Conservation (phyloP, 208 protist genomes). For the Leishmania braziliensis region DNA sequence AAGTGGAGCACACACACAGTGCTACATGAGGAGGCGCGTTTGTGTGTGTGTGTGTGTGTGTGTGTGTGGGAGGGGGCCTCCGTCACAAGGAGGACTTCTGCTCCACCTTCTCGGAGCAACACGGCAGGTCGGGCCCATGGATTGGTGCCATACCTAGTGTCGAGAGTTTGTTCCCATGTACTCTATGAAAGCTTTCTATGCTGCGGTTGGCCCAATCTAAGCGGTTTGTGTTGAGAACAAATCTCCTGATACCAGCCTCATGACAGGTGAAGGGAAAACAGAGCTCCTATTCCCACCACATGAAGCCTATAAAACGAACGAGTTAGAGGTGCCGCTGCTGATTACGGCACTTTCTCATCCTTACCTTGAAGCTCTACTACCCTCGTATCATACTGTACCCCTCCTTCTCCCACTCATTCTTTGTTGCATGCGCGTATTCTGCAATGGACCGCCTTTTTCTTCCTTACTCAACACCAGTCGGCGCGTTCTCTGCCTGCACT, state of each 20-base stretch:
- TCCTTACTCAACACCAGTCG: not conserved
- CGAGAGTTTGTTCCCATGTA: not conserved
- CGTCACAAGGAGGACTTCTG: not conserved
- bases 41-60: not conserved
- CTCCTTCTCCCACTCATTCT: not conserved
- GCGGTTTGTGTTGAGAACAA: not conserved
- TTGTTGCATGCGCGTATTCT: not conserved
- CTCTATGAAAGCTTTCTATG: not conserved
- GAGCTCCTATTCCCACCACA: not conserved
- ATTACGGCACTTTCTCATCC: not conserved
- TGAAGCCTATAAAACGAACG: not conserved
- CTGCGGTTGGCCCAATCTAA: too few species aligned
- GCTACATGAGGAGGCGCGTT: not conserved
- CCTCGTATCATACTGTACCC: not conserved
- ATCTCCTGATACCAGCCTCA: not conserved
- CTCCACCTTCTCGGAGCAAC: not conserved
- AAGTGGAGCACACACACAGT: not conserved
- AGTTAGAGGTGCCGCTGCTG: not conserved
- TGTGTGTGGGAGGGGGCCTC: not conserved
- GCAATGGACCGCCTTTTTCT: not conserved
- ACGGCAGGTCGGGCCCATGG: not conserved
- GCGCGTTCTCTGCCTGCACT: too few species aligned
- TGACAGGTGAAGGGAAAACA: not conserved
- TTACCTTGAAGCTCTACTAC: not conserved
- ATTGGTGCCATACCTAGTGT: not conserved